Evolutionary conservation across 1,139 yeast genomes (phyloP).

Genomic region (Debaryomycetaceae sp.): DNA sequence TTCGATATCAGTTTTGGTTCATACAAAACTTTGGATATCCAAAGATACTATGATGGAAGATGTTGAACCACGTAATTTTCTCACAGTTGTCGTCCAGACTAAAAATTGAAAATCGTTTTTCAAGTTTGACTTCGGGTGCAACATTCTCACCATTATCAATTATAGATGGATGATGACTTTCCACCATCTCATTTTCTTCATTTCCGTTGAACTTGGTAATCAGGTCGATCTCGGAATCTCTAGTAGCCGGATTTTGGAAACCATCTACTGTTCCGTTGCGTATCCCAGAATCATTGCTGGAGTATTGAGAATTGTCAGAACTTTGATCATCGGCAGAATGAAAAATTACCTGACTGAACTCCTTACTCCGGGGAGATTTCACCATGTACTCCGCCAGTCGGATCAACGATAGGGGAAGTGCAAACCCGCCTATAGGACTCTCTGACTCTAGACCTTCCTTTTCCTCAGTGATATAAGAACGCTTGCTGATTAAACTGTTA

Average conservation of each 20-base stretch:
- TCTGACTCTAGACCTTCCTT: not conserved
- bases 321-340: not conserved
- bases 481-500: not conserved
- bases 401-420: constrained; percentile 22
- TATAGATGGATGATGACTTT: too few species aligned
- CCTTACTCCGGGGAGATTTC: constrained; percentile 20
- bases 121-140: not conserved
- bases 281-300: not conserved
- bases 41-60: constrained; percentile 46
- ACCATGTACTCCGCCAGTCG: constrained; percentile 11
- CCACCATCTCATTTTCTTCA: too few species aligned
- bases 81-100: constrained; percentile 30
- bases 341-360: constrained; percentile 21
- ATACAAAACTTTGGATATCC: constrained; percentile 44
- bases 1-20: not conserved
- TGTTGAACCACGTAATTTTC: constrained; percentile 48
- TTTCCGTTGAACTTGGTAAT: too few species aligned
- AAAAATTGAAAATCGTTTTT: constrained; percentile 10
- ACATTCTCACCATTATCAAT: not conserved
- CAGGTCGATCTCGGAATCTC: too few species aligned
- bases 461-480: not conserved
- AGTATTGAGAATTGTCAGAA: constrained; percentile 1
- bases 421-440: constrained; percentile 8
- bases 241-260: too few species aligned
- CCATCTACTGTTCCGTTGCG: not conserved